Base-by-base conservation (phyloP, 805 yeast genomes). In the Zygotorulaspora chibaensis region DNA sequence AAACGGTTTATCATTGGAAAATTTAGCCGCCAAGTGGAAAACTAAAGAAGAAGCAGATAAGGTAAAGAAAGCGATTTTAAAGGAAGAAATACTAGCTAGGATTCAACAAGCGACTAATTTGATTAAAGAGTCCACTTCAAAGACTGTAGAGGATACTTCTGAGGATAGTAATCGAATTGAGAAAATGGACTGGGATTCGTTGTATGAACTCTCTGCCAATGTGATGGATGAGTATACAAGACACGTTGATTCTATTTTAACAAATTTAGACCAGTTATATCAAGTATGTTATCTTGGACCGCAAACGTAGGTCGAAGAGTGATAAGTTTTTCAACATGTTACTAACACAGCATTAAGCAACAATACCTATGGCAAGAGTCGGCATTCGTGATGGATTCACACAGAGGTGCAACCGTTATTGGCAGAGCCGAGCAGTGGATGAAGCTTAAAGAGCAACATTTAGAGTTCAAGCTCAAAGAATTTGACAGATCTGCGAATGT, bases 291-390 rank as follows among this genome's bases (percentile, higher is more conserved):
- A 27, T 12, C 3, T 12, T 29, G 15, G 6, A 12, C 6, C 33
- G 15, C 33, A 29, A 12, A 33, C 38, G n/a, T 26, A 12, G 11
- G 6, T n/a, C n/a, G n/a, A n/a, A n/a, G n/a, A n/a, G n/a, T n/a
- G n/a, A n/a, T n/a, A n/a, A n/a, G n/a, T n/a, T n/a, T n/a, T n/a
- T n/a, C n/a, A n/a, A 20, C 7, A 20, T 33, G 3, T 2, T 39
- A 45, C 48, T 50, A 47, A 47, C 48, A 12, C 13, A 10, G 9
- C 10, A 12, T 18, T 30, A 17, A 58, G 53, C 52, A 56, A 35
- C 57, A 59, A 38, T 57, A 58, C 40, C 34, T 59, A 16, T 65
- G 69, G 69, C 66, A 63, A 46, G 69, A 65, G 35, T 51, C 66
- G 9, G 67, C 64, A 2, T 65, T 61, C 35, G 43, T 57, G 2